Evolutionary conservation across 2,329 filamentous ascomycete genomes (phyloP).

Genomic region (Cladorrhinum sp.): DNA sequence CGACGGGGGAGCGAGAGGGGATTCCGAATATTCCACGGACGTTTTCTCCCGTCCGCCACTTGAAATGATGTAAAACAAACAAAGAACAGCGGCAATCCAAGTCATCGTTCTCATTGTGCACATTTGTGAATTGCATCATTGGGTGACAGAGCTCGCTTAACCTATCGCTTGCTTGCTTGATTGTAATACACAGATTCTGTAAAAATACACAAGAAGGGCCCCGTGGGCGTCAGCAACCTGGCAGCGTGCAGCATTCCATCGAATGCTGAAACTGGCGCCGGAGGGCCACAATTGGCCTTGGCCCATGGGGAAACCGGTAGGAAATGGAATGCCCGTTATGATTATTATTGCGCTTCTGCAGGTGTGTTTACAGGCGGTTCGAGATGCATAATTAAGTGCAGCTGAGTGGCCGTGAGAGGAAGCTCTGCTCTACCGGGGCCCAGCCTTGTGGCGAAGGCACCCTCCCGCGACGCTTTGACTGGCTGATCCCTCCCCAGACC

Average conservation of each 20-base stretch:
- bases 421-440: slow-evolving; percentile 16
- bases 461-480: slow-evolving; percentile 22
- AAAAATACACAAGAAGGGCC: slow-evolving; percentile 4
- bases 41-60: neutral
- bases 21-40: neutral
- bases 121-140: slow-evolving; percentile 2
- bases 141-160: neutral
- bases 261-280: slow-evolving; percentile 26
- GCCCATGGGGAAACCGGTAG: slow-evolving; percentile 11
- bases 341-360: slow-evolving; percentile 22
- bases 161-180: neutral
- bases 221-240: slow-evolving; percentile 13
- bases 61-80: neutral
- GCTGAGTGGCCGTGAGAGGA: slow-evolving; percentile 25
- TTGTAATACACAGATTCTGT: too few relatives aligned
- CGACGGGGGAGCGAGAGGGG: too few relatives aligned
- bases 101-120: neutral
- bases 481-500: slow-evolving; percentile 19
- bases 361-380: slow-evolving; percentile 17
- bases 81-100: neutral
- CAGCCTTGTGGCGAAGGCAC: slow-evolving; percentile 27
- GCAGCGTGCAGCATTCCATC: slow-evolving; percentile 4
- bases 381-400: slow-evolving; percentile 27
- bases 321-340: slow-evolving; percentile 16
- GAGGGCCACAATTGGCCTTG: slow-evolving; percentile 19